Percentiles rank a stretch among this genome's conserved stretches.
Conservation (phyloP, 768 basidiomycete species). For the Atractiella rhizophila region DNA sequence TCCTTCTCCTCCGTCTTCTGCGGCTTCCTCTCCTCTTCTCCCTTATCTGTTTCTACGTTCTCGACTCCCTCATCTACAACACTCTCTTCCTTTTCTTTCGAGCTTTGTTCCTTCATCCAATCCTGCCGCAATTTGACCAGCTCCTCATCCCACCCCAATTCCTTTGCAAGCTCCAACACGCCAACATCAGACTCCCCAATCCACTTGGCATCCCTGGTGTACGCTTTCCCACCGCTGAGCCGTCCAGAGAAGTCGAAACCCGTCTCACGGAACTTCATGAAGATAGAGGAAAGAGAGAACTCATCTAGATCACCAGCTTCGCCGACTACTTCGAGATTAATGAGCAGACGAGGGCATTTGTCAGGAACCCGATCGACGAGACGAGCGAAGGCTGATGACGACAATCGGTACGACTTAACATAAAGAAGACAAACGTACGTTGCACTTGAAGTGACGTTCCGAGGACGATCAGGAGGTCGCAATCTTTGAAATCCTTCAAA, state of each 20-base stretch:
- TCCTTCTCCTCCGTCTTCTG: neutral
- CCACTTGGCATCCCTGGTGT: constrained; percentile 4
- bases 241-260: constrained; percentile 6
- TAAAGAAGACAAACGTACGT: neutral
- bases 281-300: neutral
- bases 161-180: neutral
- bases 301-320: constrained; percentile 19
- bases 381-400: constrained; percentile 63
- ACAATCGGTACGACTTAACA: constrained; percentile 32
- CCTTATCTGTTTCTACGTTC: neutral
- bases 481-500: constrained; percentile 27
- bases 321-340: constrained; percentile 66
- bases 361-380: constrained; percentile 35
- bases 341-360: constrained; percentile 51
- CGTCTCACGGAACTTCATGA: neutral
- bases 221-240: constrained; percentile 1
- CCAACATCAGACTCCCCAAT: constrained; percentile 4
- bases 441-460: constrained; percentile 63
- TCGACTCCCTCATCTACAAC: neutral
- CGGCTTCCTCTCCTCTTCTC: neutral
- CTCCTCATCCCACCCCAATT: constrained; percentile 4
- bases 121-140: neutral
- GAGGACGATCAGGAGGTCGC: constrained; percentile 69
- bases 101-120: neutral
- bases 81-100: neutral